Conservation (phyloP, 179 eudicot species). For the Silene coronaria region DNA sequence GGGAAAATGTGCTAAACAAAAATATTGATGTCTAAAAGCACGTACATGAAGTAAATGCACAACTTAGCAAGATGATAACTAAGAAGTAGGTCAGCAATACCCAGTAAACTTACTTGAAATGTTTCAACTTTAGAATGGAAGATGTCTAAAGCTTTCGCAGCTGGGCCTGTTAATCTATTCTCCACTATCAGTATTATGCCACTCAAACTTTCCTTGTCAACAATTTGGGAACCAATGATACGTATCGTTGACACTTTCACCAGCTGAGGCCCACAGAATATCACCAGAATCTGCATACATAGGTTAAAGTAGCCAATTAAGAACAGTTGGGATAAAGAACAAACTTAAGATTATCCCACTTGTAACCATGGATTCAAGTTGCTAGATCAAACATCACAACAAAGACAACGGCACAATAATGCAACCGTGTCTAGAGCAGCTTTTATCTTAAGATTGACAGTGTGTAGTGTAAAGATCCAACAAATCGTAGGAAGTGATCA, state of each 20-base stretch:
- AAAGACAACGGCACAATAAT: background rate
- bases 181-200: constrained; percentile 67
- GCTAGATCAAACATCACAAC: constrained; percentile 1
- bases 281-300: constrained; percentile 56
- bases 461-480: background rate
- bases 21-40: background rate
- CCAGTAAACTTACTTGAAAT: constrained; percentile 50
- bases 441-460: background rate
- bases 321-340: background rate
- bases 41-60: background rate
- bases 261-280: constrained; percentile 49
- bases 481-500: background rate
- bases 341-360: background rate
- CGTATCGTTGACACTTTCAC: constrained; percentile 61
- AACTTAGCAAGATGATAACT: background rate
- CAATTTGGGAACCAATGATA: constrained; percentile 43
- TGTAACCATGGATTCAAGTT: background rate
- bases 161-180: constrained; percentile 61
- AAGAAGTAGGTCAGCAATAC: background rate
- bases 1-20: background rate
- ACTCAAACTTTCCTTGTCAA: constrained; percentile 51
- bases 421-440: background rate
- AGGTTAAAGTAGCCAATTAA: background rate
- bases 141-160: constrained; percentile 53
- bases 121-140: constrained; percentile 70